Base-by-base conservation (phyloP, 352 stramenopile species). In the Phytophthora crassamura region DNA sequence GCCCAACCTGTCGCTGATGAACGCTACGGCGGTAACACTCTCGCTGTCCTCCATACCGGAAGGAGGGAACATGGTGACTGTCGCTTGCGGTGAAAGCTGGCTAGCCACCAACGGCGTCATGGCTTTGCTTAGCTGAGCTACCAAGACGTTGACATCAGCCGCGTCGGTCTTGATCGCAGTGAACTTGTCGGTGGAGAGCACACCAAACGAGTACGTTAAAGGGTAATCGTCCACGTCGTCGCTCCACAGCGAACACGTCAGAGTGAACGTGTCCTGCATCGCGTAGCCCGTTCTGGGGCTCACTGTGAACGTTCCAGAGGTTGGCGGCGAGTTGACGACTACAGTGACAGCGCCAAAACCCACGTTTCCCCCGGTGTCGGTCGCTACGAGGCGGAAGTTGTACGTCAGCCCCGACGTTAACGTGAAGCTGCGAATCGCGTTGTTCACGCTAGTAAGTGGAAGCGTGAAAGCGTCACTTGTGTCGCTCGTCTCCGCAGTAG, bases 391-490 rank as follows among this genome's bases (percentile, higher is more conserved):
- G 1, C 83, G 79, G n/a, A 94, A 83, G 4, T 74, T 63, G 58
- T 94, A 94, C 20, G 71, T 86, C 12, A 89, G 62, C n/a, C 83
- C 85, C 2, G 81, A 40, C 1, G 83, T 91, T 16, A 94, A 68
- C 12, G 49, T 68, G 53, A 89, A 88, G 34, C 75, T 74, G 2
- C 63, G 42, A 33, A 94, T 86, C 0, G 71, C 67, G 39, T 91
- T 92, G 49, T 58, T 84, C 5, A 69, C 22, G 28, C 53, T 88
- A 0, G 80, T 85, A 1, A 94, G 67, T 0, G 82, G 71, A n/a
- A 92, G 64, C 0, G 75, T 65, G 30, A 94, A 91, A 2, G 72
- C 75, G 9, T 65, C 63, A 52, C 69, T 77, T 0, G 57, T 64
- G 18, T 82, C 80, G 9, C 59, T 69, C 0, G 55, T 62, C 3